Evolutionary conservation across 2,329 filamentous ascomycete genomes (phyloP), one percentile per base, ranked within the genome.

Genomic region (Botryotinia convoluta): DNA sequence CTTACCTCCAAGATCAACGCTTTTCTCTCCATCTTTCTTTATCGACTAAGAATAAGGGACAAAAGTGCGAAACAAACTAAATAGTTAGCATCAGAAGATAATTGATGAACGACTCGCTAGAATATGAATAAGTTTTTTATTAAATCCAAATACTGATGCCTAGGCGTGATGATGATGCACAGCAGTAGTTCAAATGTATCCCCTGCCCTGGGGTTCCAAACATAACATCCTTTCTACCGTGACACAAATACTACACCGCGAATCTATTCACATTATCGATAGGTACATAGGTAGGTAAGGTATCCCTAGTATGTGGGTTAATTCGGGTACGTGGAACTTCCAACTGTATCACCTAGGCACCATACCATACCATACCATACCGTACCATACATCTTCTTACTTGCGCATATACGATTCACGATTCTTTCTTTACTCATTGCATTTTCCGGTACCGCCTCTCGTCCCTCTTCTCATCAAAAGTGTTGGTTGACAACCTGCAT

Each of bases 371-470:
- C 44, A 45, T 1, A 20, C 18, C 18, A 14, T 20, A 45, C 48
- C 18, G 7, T 20, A 20, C 44, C 45, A 54, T 29, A 16, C 51
- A 57, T 57, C n/a, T 57, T 57, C n/a, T 57, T 42, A 63, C 26
- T 63, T 63, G 60, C 37, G 37, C 60, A 63, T 29, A 63, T 63
- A 63, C 60, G 26, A 44, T 63, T 63, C n/a, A 62, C 35, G 59
- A 61, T 39, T 61, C 26, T 42, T 62, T 29, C 37, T 18, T 29
- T 42, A 1, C 39, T 63, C 2, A 1, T 20, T 63, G 60, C 60
- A 44, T 63, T 63, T 63, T 29, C 26, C 60, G 60, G 60, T 63
- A 63, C 37, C 60, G 37, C 8, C 14, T 42, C 37, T 10, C 22
- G 22, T n/a, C n/a, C 8, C 35, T 61, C 59, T 37, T 42, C 22